Evolutionary conservation across 2,329 filamentous ascomycete genomes (phyloP).

Genomic region (Epichloe festucae): DNA sequence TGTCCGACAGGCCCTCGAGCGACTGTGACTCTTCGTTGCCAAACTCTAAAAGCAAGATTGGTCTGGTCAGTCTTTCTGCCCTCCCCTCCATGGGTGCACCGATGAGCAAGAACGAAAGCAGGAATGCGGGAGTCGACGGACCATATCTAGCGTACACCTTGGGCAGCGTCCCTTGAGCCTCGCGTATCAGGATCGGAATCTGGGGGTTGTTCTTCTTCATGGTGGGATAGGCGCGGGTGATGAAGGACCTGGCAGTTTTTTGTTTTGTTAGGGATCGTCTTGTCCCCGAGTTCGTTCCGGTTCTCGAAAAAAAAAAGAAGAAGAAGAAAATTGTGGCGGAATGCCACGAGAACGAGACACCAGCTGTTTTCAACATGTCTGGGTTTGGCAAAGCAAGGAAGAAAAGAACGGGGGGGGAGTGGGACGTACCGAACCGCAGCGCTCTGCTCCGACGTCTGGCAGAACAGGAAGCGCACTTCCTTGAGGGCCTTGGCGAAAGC

Average conservation of each 20-base stretch:
- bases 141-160: constrained; percentile 88
- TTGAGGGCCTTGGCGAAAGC: constrained; percentile 79
- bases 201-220: constrained; percentile 99
- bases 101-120: neutral
- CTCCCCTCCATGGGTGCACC: neutral
- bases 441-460: constrained; percentile 86
- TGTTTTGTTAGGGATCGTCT: neutral
- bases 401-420: constrained; percentile 5
- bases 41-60: constrained; percentile 26
- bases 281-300: too few species aligned
- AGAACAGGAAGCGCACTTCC: constrained; percentile 95
- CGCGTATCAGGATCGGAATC: constrained; percentile 87
- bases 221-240: constrained; percentile 82
- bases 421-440: constrained; percentile 64
- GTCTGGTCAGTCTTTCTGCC: neutral
- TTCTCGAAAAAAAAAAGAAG: too few species aligned
- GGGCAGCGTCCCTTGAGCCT: constrained; percentile 73
- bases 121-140: constrained; percentile 24
- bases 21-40: constrained; percentile 44
- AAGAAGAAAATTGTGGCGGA: too few species aligned
- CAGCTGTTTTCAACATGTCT: neutral
- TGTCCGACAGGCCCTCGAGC: constrained; percentile 45
- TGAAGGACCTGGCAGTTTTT: constrained; percentile 54
- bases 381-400: too few species aligned
- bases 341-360: neutral